Percentiles rank a stretch among this genome's conserved stretches.
Conservation (phyloP, 2,329 filamentous ascomycete species). For the Hypoxylon sp. region DNA sequence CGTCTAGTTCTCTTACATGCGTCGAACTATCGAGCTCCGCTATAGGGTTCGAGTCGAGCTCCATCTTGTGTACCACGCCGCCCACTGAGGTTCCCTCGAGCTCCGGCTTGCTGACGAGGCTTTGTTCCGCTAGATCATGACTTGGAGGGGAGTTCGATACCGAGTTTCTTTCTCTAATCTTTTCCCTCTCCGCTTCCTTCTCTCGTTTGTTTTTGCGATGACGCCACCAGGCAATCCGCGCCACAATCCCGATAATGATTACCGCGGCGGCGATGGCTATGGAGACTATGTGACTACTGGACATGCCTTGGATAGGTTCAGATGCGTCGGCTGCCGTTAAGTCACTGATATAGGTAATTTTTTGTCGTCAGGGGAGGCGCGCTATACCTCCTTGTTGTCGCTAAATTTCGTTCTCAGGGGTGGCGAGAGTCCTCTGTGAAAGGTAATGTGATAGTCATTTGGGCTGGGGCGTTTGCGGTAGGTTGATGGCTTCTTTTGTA, state of each 20-base stretch:
- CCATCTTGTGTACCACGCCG: constrained; percentile 29
- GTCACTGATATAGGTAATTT: not conserved
- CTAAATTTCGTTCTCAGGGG: not conserved
- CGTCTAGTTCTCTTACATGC: not conserved
- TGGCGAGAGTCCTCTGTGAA: not conserved
- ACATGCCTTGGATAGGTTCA: not conserved
- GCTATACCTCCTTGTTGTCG: not conserved
- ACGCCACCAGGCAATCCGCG: not conserved
- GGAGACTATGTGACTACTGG: not conserved
- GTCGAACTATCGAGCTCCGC: not conserved
- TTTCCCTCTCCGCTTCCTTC: not conserved
- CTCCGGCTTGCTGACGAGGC: constrained; percentile 17
- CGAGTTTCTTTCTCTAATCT: not conserved
- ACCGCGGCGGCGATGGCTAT: not conserved
- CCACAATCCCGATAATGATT: not conserved
- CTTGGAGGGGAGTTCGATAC: not conserved
- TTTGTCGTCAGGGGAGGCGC: not conserved
- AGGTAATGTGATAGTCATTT: not conserved
- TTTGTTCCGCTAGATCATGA: not conserved
- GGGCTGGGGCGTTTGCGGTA: not conserved
- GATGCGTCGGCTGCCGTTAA: not conserved
- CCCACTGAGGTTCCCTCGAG: constrained; percentile 18
- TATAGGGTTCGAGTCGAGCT: constrained; percentile 23
- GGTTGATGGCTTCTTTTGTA: not conserved
- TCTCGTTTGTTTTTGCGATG: constrained; percentile 1